These are phyloP conservation scores for Fusarium foetens DNA, from an alignment of 2,329 filamentous ascomycete genomes.

Conservation along the genomic window DNA sequence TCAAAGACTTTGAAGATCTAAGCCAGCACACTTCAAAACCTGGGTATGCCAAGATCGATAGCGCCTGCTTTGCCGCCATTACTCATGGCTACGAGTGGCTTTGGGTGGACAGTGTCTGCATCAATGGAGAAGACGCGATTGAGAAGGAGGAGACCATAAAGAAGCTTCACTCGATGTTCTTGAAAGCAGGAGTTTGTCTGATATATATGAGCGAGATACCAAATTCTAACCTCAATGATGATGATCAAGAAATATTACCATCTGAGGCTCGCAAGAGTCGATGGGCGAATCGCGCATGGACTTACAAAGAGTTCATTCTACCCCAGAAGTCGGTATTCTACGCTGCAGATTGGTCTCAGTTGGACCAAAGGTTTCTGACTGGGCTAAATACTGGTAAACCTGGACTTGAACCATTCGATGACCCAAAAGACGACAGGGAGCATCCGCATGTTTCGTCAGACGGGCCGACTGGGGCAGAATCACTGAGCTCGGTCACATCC, in stretches of 20 bases:
- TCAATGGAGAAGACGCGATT: neutral
- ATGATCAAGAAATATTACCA: constrained; percentile 5
- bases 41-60: neutral
- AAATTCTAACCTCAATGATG: constrained; percentile 44
- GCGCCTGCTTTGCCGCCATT: fast-evolving
- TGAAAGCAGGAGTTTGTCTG: neutral
- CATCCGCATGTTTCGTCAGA: fast-evolving
- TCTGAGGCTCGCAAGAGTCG: neutral
- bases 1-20: neutral
- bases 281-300: constrained; percentile 32
- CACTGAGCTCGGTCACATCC: neutral
- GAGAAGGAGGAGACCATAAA: neutral
- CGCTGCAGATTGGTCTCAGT: neutral
- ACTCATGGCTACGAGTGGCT: neutral
- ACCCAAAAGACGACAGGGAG: neutral
- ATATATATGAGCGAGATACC: constrained; percentile 29
- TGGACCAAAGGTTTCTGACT: no score
- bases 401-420: no score
- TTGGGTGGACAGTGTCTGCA: neutral
- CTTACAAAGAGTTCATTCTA: constrained; percentile 17
- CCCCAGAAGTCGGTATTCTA: constrained; percentile 1
- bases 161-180: neutral
- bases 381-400: no score
- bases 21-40: neutral
- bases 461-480: fast-evolving